phyloP scores from a whole-genome alignment of 2,329 filamentous ascomycete genomes.

The Colletotrichum tropicicola region DNA sequence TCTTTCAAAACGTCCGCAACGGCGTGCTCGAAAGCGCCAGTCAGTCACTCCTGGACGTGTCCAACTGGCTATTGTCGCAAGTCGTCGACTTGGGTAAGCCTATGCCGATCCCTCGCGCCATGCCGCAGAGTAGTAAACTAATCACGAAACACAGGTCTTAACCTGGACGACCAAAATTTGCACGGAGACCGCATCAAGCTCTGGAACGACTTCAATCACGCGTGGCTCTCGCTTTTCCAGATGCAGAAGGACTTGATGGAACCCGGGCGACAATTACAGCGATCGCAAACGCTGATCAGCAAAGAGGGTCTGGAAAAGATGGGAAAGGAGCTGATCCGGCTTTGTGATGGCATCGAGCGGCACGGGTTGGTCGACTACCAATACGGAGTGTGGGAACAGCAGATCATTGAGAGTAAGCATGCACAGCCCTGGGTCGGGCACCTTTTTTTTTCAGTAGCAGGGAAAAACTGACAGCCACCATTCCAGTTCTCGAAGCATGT shows the following conservation, averaged over 20 bases:
- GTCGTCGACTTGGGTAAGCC: constrained; percentile 64
- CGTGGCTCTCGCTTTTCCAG: constrained; percentile 86
- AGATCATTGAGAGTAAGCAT: constrained; percentile 81
- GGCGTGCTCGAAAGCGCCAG: constrained; percentile 59
- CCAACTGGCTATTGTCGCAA: constrained; percentile 64
- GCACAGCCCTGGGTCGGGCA: background rate
- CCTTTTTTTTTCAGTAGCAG: background rate
- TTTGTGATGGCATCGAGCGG: constrained; percentile 88
- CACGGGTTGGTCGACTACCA: constrained; percentile 98
- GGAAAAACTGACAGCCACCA: constrained; percentile 6
- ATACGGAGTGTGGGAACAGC: constrained; percentile 95
- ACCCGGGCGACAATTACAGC: constrained; percentile 64
- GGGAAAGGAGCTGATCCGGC: constrained; percentile 80
- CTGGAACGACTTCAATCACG: constrained; percentile 95
- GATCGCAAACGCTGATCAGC: constrained; percentile 71
- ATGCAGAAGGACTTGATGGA: constrained; percentile 82
- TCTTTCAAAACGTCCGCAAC: constrained; percentile 75
- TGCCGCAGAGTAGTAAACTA: background rate
- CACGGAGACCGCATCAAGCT: constrained; percentile 82
- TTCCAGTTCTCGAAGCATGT: constrained; percentile 46
- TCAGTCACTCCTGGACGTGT: constrained; percentile 61
- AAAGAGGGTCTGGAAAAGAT: constrained; percentile 78
- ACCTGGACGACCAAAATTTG: constrained; percentile 80
- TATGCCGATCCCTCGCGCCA: background rate
- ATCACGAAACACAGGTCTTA: constrained; percentile 69